phyloP scores from a whole-genome alignment of 768 basidiomycete species.

The Trametes cubensis region DNA sequence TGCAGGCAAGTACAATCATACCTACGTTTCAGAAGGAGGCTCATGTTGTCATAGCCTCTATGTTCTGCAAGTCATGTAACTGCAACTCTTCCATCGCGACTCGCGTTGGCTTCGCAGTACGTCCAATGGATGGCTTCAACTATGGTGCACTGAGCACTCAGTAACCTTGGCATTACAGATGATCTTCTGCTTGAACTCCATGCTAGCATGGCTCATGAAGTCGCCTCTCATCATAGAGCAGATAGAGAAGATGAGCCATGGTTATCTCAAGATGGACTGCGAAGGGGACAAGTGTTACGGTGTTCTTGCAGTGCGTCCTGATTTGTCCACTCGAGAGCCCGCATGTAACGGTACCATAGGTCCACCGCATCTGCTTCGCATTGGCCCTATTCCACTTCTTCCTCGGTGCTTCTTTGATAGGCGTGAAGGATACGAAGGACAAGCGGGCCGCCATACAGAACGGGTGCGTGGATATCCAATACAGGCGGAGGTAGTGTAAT shows the following conservation, averaged over 20 bases:
- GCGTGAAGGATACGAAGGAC: constrained; percentile 86
- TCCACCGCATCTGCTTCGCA: constrained; percentile 97
- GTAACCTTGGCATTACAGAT: constrained; percentile 51
- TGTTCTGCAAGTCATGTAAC: constrained; percentile 98
- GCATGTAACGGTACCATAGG: constrained; percentile 42
- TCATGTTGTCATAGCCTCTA: constrained; percentile 60
- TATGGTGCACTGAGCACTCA: background rate
- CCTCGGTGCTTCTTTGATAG: constrained; percentile 76
- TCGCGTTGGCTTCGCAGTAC: constrained; percentile 90
- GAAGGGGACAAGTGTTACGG: constrained; percentile 93
- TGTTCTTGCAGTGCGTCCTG: constrained; percentile 82
- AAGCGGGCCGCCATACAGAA: constrained; percentile 97
- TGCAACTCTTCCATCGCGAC: constrained; percentile 99
- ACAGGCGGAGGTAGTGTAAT: background rate
- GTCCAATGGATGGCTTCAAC: constrained; percentile 30
- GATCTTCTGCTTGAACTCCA: constrained; percentile 93
- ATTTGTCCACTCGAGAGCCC: background rate
- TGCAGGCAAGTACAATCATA: constrained; percentile 74
- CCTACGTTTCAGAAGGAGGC: background rate
- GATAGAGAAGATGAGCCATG: constrained; percentile 91
- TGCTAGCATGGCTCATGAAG: constrained; percentile 96
- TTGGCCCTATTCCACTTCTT: constrained; percentile 86
- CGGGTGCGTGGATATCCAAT: constrained; percentile 54
- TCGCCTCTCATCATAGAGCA: constrained; percentile 83
- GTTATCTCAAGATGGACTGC: constrained; percentile 99